Conservation (phyloP, 768 basidiomycete genomes). For the Pisolithus microcarpus region DNA sequence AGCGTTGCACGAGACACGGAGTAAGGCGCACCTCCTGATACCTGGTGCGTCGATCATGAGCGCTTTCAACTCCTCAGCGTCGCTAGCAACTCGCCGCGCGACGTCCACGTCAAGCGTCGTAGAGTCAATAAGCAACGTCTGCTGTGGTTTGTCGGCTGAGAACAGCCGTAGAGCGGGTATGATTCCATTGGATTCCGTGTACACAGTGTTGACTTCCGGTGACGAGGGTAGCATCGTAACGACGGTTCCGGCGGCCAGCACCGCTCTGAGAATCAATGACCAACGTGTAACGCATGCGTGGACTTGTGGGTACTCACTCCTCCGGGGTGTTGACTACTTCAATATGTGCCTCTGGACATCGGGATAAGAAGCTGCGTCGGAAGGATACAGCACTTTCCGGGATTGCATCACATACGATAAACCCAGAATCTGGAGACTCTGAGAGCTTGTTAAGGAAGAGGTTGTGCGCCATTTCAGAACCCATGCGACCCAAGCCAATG, state of each 20-base stretch:
- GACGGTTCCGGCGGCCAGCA: constrained; percentile 55
- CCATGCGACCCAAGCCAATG: constrained; percentile 86
- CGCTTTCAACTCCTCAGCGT: constrained; percentile 50
- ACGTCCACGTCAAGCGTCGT: constrained; percentile 83
- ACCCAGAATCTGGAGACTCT: constrained; percentile 45
- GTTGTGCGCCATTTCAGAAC: constrained; percentile 80
- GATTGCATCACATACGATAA: constrained; percentile 75
- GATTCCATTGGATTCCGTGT: constrained; percentile 53
- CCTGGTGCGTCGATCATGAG: constrained; percentile 89
- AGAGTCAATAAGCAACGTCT: constrained; percentile 76
- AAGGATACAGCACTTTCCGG: constrained; percentile 54
- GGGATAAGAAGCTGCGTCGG: constrained; percentile 42
- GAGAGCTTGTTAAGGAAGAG: constrained; percentile 68
- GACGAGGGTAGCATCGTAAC: constrained; percentile 92
- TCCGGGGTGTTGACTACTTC: constrained; percentile 56
- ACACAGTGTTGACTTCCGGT: constrained; percentile 77
- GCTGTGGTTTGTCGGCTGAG: constrained; percentile 25
- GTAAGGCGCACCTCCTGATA: constrained; percentile 70
- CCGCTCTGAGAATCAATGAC: constrained; percentile 41
- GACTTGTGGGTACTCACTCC: constrained; percentile 48
- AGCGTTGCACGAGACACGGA: constrained; percentile 1
- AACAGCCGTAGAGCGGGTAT: constrained; percentile 54
- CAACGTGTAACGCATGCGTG: constrained; percentile 5
- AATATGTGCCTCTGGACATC: constrained; percentile 55
- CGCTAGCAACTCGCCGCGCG: constrained; percentile 55